Base-by-base conservation (phyloP, 257 asterid genomes). In the Capsicum pubescens region DNA sequence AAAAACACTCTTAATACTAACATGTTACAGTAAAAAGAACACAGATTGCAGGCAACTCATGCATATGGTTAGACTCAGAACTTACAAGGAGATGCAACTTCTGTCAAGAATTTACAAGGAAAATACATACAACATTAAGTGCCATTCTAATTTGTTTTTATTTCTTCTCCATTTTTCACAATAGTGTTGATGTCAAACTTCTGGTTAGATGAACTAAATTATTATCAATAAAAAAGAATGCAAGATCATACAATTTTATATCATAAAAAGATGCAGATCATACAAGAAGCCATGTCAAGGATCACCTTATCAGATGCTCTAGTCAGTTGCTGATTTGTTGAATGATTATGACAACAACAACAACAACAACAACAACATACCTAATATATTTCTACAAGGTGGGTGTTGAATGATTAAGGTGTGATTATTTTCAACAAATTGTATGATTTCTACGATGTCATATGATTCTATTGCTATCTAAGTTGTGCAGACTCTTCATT, bases 271-370 rank as follows among this genome's bases (percentile, higher is more conserved):
- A 39, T 39, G 4, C 16, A 69, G 56, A 69, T 69, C 78, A 42
- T 42, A 42, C 35, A 70, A 42, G 78, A 15, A 69, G 14, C 52
- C 55, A 42, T 39, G 44, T 3, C 44, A 39, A 39, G 44, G 54
- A 15, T 70, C 35, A 42, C 56, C 56, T 42, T 42, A 42, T 16
- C 21, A 15, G 54, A 70, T 4, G 6, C 55, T 70, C 78, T 42
- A 70, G 56, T 70, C 56, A 70, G 15, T 26, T 70, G 56, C 78
- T 44, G n/a, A 70, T 70, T 70, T 39, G 78, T 70, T 70, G 56
- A 70, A 42, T n/a, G 32, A 70, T 70, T 70, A 42, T 26, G 32
- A 26, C 32, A 26, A 26, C 32, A 26, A 26, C 32, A 26, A 26
- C 32, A 26, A 26, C 32, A 26, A 26, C 32, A 26, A 26, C 32